A percentile compares a stretch with the other conserved stretches of the same genome.
phyloP scores from a whole-genome alignment of 208 protist species.

The Crithidia brevicula region DNA sequence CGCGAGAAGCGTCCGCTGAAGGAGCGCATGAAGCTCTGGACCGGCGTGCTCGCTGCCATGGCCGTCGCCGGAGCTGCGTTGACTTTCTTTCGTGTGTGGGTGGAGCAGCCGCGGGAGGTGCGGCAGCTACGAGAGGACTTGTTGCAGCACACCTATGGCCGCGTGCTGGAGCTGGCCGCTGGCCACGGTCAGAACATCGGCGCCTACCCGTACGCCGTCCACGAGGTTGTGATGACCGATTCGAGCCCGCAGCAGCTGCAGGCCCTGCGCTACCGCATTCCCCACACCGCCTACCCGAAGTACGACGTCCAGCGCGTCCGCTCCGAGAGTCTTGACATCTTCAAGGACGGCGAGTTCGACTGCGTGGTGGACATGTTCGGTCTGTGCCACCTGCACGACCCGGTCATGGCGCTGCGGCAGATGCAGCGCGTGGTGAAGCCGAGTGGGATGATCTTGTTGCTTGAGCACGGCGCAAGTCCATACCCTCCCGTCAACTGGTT shows the following conservation, averaged over 20 bases:
- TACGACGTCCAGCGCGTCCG: slow-evolving; percentile 87
- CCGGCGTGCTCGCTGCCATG: slow-evolving; percentile 34
- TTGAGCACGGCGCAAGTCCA: slow-evolving; percentile 87
- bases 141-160: slow-evolving; percentile 84
- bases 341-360: slow-evolving; percentile 88
- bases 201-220: slow-evolving; percentile 88
- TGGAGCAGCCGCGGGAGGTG: slow-evolving; percentile 85
- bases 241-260: slow-evolving; percentile 88
- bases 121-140: slow-evolving; percentile 82
- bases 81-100: slow-evolving; percentile 82
- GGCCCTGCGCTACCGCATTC: slow-evolving; percentile 80
- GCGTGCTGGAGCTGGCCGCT: slow-evolving; percentile 86
- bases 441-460: slow-evolving; percentile 87
- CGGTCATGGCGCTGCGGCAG: slow-evolving; percentile 87
- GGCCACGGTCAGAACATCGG: slow-evolving; percentile 92
- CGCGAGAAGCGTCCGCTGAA: slow-evolving; percentile 78
- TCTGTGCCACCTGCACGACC: slow-evolving; percentile 90
- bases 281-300: slow-evolving; percentile 83
- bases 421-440: slow-evolving; percentile 92
- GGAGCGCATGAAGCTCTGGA: slow-evolving; percentile 58
- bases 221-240: slow-evolving; percentile 88
- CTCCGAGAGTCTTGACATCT: slow-evolving; percentile 75
- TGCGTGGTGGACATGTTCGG: slow-evolving; percentile 93
- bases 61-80: slow-evolving; percentile 48
- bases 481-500: slow-evolving; percentile 91